Base-by-base conservation (phyloP, 169 alveolate species). In the Cryptosporidium baileyi region DNA sequence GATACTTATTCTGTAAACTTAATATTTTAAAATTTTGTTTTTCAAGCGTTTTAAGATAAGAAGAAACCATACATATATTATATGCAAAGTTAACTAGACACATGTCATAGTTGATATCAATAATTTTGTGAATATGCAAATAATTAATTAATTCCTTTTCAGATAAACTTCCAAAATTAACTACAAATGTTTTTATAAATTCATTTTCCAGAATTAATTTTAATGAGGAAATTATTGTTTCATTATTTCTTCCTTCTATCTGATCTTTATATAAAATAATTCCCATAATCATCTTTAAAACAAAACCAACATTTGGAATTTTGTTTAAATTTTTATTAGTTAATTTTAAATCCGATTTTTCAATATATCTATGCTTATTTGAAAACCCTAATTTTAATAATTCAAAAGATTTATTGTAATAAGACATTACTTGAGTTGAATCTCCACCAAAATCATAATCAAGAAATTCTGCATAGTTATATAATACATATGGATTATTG, bases 381-480 rank as follows among this genome's bases (percentile, higher is more conserved):
- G n/a, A n/a, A n/a, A n/a, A n/a, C n/a, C n/a, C n/a, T n/a, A n/a
- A n/a, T 43, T 22, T 63, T 22, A 26, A 34, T 11, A 67, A 65
- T 6, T 67, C 82, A 32, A 67, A 24, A 32, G 85, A 51, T 34
- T 28, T 74, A 9, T 19, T 74, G 28, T 74, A 74, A 40, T 54
- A 51, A 32, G 22, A 45, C n/a, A 34, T 22, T 22, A 74, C 43
- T 9, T n/a, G 59, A 34, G 30, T 40, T 11, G 67, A 59, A 19
- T 57, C 38, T 28, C 49, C 67, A 15, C 85, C 85, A 3, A 74
- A 19, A 74, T 74, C 85, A 34, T 54, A 74, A n/a, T 74, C 85
- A 5, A 74, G 54, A 51, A 54, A 74, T 32, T 74, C 85, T 74
- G 85, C 85, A 34, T 74, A 74, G 30, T 74, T 51, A 57, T 51